Evolutionary conservation across 805 yeast species (phyloP).

Genomic region (Candida pini): DNA sequence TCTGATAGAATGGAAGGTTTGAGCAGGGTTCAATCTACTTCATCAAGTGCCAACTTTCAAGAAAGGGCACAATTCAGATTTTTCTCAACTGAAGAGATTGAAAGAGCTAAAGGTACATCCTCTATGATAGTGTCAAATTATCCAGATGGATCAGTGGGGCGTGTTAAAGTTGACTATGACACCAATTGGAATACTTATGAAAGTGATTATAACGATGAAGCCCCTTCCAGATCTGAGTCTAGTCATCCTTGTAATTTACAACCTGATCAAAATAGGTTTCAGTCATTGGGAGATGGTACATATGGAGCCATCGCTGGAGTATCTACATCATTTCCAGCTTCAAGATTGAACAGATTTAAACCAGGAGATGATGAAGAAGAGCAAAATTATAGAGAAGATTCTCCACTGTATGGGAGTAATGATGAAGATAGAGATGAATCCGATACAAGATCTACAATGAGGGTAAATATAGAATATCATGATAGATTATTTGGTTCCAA

Average conservation of each 20-base stretch:
- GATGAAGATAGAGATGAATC: constrained; percentile 11
- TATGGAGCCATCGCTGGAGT: constrained; percentile 1
- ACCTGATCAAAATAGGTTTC: neutral
- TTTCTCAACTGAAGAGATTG: constrained; percentile 78
- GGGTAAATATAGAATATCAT: constrained; percentile 28
- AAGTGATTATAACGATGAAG: constrained; percentile 31
- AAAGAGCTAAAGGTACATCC: constrained; percentile 82
- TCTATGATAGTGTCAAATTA: constrained; percentile 51
- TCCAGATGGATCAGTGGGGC: constrained; percentile 10
- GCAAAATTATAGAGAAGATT: constrained; percentile 10
- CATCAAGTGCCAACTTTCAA: constrained; percentile 30
- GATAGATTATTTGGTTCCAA: constrained; percentile 37
- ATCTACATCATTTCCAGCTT: neutral
- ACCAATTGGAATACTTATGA: constrained; percentile 68
- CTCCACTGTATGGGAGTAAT: constrained; percentile 15
- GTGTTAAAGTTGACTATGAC: constrained; percentile 59
- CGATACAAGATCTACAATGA: constrained; percentile 12
- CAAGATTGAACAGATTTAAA: neutral
- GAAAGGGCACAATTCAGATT: constrained; percentile 58
- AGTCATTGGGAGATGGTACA: neutral
- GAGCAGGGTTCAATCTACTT: constrained; percentile 32
- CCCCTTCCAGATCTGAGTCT: constrained; percentile 5
- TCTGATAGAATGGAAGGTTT: constrained; percentile 21
- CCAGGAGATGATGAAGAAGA: constrained; percentile 13
- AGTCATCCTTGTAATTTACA: neutral